Evolutionary conservation across 148 eudicot genomes (phyloP), one percentile per base, ranked within the genome.

Genomic region (Chenopodium berlandieri): DNA sequence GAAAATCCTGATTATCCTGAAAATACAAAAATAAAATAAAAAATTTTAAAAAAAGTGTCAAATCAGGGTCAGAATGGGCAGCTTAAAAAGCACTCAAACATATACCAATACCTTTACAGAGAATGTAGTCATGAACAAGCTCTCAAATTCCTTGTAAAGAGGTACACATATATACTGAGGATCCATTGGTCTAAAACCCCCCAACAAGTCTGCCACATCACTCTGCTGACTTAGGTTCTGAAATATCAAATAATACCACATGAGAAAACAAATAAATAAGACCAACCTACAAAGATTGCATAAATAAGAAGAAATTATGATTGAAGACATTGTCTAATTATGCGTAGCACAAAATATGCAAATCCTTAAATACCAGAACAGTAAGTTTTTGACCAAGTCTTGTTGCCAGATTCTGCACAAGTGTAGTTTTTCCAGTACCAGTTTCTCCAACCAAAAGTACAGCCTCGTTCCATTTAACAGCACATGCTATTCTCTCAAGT

Each of bases 151-250:
- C 82, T 82, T 86, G 86, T 88, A 96, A n/a, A 96, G 91, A 75
- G 98, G 94, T 76, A 89, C 70, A 81, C 97, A 94, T 47, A 90
- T 87, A 81, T 89, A 86, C 56, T 90, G 94, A 13, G 94, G 92
- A 89, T 92, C 92, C 81, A 88, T 85, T 65, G 99, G 99, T 81
- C 90, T 92, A 81, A 94, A 94, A 47, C 99, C 99, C 64, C 99
- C 99, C 75, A 96, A 80, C 71, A 96, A 87, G 82, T 96, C 99
- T 17, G 98, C 92, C 78, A 91, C 90, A 84, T 96, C 99, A 86
- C 99, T 96, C 85, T 96, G 99, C 88, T 96, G 99, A 84, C 99
- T 96, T 76, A 96, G 82, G 75, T 96, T 96, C 99, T 96, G 92
- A 37, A 82, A 82, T 73, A 82, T 47, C 73, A 80, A 62, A 79